These are phyloP conservation scores for Stemphylium beticola DNA, from an alignment of 2,329 filamentous ascomycete species.

Conservation along the genomic window DNA sequence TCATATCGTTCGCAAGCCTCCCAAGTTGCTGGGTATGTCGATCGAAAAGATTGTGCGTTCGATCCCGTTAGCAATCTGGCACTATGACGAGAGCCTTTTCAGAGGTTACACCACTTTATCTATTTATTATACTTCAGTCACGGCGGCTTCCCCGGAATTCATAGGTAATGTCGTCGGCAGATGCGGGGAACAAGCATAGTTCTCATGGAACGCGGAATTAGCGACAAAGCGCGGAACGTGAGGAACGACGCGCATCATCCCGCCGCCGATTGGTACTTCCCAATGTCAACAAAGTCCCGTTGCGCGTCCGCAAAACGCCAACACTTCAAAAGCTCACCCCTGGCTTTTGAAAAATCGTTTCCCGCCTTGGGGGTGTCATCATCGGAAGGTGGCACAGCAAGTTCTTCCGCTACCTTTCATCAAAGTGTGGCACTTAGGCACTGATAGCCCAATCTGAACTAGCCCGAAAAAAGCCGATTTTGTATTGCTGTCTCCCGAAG, in stretches of 20 bases:
- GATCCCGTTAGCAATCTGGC: no score
- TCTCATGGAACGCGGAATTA: conserved; percentile 24
- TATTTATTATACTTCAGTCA: not conserved
- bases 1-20: conserved; percentile 27
- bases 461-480: no score
- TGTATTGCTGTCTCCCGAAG: no score
- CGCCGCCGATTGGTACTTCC: not conserved
- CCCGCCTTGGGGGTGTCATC: no score
- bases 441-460: no score
- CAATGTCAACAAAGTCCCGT: no score
- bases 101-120: not conserved
- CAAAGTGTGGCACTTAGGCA: no score
- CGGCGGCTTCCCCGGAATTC: not conserved
- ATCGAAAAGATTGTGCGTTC: not conserved
- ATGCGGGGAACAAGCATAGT: conserved; percentile 22
- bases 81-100: not conserved
- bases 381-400: no score
- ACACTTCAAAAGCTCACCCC: no score
- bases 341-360: no score
- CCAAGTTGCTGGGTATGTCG: not conserved
- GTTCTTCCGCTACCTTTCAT: no score
- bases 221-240: conserved; percentile 14
- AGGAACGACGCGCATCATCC: not conserved
- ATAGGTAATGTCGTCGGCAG: not conserved
- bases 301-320: no score